Evolutionary conservation across 148 eudicot species (phyloP).

Genomic region (Nyssa sinensis): DNA sequence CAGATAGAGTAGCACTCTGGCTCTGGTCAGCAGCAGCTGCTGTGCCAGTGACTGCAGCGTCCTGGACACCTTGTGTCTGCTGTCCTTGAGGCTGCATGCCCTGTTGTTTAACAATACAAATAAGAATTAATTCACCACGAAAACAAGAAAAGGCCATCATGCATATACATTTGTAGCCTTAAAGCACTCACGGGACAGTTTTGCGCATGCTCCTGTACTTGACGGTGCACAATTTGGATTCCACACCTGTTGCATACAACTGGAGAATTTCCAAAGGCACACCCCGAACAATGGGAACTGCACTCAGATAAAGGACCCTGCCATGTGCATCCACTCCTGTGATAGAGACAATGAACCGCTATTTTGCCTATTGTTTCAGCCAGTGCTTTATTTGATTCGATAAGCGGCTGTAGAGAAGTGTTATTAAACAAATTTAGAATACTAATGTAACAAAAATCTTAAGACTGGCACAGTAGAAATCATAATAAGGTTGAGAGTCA

Average conservation of each 20-base stretch:
- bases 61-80: slow-evolving; percentile 40
- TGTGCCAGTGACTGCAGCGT: slow-evolving; percentile 27
- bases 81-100: slow-evolving; percentile 61
- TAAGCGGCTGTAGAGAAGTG: slow-evolving; percentile 56
- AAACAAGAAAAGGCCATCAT: neutral
- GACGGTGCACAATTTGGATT: slow-evolving; percentile 66
- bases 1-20: slow-evolving; percentile 38
- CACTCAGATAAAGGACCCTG: slow-evolving; percentile 64
- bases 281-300: slow-evolving; percentile 55
- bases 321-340: slow-evolving; percentile 78
- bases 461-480: neutral
- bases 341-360: slow-evolving; percentile 61
- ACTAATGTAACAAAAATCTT: slow-evolving; percentile 3
- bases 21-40: slow-evolving; percentile 38
- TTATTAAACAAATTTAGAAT: slow-evolving; percentile 14
- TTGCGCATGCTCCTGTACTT: slow-evolving; percentile 87
- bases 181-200: slow-evolving; percentile 63
- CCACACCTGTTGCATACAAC: slow-evolving; percentile 73
- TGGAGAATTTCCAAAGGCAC: slow-evolving; percentile 65
- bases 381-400: slow-evolving; percentile 64
- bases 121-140: neutral
- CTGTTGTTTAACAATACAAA: slow-evolving; percentile 27
- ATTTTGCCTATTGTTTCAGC: slow-evolving; percentile 70
- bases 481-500: neutral
- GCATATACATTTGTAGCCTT: slow-evolving; percentile 14